Evolutionary conservation across 495 filamentous ascomycete species (phyloP).

Genomic region (Chlorociboria aeruginascens): DNA sequence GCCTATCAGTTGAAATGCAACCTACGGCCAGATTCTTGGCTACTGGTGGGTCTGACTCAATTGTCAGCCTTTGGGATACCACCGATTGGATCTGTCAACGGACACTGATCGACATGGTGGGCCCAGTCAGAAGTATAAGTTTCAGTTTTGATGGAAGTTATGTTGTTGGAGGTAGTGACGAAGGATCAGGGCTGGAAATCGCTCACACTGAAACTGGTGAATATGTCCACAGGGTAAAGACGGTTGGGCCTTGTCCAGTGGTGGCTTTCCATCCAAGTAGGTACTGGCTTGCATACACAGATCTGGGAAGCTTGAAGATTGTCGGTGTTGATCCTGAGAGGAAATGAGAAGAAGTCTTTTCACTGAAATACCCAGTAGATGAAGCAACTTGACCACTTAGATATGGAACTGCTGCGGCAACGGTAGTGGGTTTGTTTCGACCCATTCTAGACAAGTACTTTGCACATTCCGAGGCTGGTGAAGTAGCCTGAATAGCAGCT

Average conservation of each 20-base stretch:
- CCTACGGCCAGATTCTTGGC: constrained; percentile 74
- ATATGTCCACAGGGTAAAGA: constrained; percentile 66
- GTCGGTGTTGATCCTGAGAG: constrained; percentile 20
- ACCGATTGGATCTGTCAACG: constrained; percentile 80
- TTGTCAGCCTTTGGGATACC: constrained; percentile 87
- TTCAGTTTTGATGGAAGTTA: constrained; percentile 90
- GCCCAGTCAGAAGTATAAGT: constrained; percentile 70
- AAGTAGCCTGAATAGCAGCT: too few species aligned
- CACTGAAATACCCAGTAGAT: not conserved
- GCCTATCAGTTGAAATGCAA: constrained; percentile 56
- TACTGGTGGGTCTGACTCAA: constrained; percentile 77
- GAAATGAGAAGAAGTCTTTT: constrained; percentile 7
- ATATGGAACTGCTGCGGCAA: not conserved
- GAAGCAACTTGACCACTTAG: not conserved
- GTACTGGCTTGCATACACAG: constrained; percentile 86
- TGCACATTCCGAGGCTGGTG: too few species aligned
- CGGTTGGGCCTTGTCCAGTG: constrained; percentile 45
- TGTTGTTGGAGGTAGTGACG: constrained; percentile 74
- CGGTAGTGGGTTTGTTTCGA: not conserved
- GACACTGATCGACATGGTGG: constrained; percentile 65
- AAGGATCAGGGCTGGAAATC: constrained; percentile 59
- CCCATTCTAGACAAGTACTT: too few species aligned
- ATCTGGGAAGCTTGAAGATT: constrained; percentile 70
- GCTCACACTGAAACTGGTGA: constrained; percentile 86
- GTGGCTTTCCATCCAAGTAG: constrained; percentile 85